A percentile compares a stretch with the other conserved stretches of the same genome.
Evolutionary conservation across 2,329 filamentous ascomycete species (phyloP).

Genomic region (Penicillium sp.): DNA sequence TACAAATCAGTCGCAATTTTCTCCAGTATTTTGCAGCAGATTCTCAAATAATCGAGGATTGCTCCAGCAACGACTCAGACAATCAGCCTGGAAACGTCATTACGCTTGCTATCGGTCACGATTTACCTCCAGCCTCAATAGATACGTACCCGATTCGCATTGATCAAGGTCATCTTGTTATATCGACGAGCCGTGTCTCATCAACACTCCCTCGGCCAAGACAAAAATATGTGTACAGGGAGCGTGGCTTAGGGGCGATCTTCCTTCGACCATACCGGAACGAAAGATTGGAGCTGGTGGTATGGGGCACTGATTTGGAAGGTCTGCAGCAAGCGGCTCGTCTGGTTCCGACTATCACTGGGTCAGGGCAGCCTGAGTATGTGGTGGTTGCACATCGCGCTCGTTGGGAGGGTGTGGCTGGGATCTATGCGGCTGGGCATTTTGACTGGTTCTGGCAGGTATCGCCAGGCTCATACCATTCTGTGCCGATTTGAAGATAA

Average conservation of each 20-base stretch:
- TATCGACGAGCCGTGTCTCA: conserved; percentile 3
- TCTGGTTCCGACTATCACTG: conserved; percentile 57
- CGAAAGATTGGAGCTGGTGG: conserved; percentile 55
- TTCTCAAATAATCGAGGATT: conserved; percentile 40
- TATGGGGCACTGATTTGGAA: conserved; percentile 56
- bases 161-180: conserved; percentile 11
- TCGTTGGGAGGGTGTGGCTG: conserved; percentile 55
- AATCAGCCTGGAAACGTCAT: conserved; percentile 49
- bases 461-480: conserved; percentile 45
- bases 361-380: conserved; percentile 61
- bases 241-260: conserved; percentile 49
- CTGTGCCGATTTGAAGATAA: conserved; percentile 3
- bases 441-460: conserved; percentile 58
- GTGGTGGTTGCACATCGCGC: conserved; percentile 51
- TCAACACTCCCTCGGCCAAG: neutral
- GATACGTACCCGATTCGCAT: conserved; percentile 31
- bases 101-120: conserved; percentile 28
- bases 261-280: conserved; percentile 53
- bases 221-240: conserved; percentile 34
- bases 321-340: conserved; percentile 54
- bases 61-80: conserved; percentile 7
- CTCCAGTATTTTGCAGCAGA: conserved; percentile 61
- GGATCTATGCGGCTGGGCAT: conserved; percentile 57
- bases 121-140: conserved; percentile 19
- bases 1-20: conserved; percentile 60